Evolutionary conservation across 495 filamentous ascomycete genomes (phyloP), one percentile per base, ranked within the genome.

Genomic region (Pseudomonodictys pantanalensis): DNA sequence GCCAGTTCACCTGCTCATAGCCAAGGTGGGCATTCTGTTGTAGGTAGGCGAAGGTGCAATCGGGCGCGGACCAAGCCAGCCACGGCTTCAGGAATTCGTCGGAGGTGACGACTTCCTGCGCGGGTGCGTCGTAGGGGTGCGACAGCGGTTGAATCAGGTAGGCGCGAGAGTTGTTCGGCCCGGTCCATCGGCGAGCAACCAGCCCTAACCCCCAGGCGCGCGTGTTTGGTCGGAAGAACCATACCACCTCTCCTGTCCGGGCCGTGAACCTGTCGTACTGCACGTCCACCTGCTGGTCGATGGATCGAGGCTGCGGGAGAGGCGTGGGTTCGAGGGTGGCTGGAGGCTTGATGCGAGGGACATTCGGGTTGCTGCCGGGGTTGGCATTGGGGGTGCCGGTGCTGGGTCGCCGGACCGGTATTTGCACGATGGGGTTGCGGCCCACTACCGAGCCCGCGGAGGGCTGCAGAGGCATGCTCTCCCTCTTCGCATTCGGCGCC

Each of bases 31-130:
- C 75, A 20, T 62, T 51, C 43, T 64, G 60, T 26, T 69, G 67
- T 0, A 73, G 60, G 11, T 52, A 68, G 10, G 54, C 44, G 35
- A 65, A 54, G 10, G 71, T 75, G 64, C 56, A 74, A 12, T 8
- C 33, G 3, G 83, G 83, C 22, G 78, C 78, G 52, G 77, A 83
- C 83, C 83, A 85, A 2, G 83, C 83, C 28, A 86, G 74, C 83
- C 83, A 86, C 2, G 83, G 83, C 22, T 82, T 73, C 12, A 86
- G 62, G 6, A 68, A 46, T 3, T 52, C 47, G 42, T 82, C 72
- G 11, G 70, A 52, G 10, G 68, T 62, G 15, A 79, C 76, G 2
- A 75, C 65, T 35, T 72, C 68, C 0, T 68, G 33, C 8, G 58
- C 30, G n/a, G 73, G 71, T 26, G 73, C 68, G 17, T 58, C 24